Evolutionary conservation across 352 stramenopile species (phyloP).

Genomic region (Pythium sp.): DNA sequence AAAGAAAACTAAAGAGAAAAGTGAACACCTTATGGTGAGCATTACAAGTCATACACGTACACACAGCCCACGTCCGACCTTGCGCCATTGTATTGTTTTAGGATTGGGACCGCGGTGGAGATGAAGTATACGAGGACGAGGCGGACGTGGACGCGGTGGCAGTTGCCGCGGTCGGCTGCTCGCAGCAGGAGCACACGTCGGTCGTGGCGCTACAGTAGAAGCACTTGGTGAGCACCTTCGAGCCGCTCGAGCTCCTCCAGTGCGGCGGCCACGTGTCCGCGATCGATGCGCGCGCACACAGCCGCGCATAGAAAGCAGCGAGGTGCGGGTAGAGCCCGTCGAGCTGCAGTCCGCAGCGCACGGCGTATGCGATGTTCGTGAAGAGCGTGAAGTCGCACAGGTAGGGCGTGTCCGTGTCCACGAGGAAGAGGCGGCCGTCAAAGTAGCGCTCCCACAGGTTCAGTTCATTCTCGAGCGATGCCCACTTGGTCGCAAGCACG

Average conservation of each 20-base stretch:
- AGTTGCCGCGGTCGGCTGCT: constrained; percentile 7
- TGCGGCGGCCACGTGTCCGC: constrained; percentile 83
- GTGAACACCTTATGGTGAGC: background rate
- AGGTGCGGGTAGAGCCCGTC: constrained; percentile 77
- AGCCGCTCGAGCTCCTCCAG: constrained; percentile 71
- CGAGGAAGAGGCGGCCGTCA: constrained; percentile 52
- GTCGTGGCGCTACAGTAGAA: constrained; percentile 44
- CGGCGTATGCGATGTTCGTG: constrained; percentile 83
- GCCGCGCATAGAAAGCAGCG: constrained; percentile 74
- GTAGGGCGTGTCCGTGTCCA: constrained; percentile 57
- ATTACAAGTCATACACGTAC: background rate
- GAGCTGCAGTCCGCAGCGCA: constrained; percentile 80
- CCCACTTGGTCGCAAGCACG: constrained; percentile 73
- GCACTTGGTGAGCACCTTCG: constrained; percentile 81
- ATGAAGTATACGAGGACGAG: constrained; percentile 6
- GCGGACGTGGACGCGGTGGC: background rate
- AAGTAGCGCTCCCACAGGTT: constrained; percentile 79
- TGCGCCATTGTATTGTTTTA: background rate
- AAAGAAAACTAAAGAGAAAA: background rate
- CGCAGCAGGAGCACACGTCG: constrained; percentile 16
- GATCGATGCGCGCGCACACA: constrained; percentile 68
- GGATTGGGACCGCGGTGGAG: constrained; percentile 1
- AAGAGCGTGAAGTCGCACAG: constrained; percentile 84
- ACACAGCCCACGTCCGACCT: background rate
- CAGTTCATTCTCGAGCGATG: constrained; percentile 62